Evolutionary conservation across 345 rosid species (phyloP), one percentile per base, ranked within the genome.

Genomic region (Excoecaria cochinchinensis): DNA sequence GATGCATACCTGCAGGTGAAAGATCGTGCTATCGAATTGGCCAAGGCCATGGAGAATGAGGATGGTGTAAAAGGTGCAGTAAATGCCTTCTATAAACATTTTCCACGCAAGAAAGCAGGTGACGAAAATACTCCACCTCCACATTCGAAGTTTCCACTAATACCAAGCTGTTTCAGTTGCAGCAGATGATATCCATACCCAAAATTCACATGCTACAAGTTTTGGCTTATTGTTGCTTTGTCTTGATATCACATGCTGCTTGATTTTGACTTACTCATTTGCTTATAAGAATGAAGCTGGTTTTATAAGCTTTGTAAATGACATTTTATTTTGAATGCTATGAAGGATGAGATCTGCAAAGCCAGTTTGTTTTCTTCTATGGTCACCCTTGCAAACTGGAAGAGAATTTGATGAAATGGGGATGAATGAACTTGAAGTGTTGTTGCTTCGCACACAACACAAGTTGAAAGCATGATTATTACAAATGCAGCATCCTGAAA

Each of bases 61-160:
- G 92, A 89, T 63, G 87, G 89, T 19, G 89, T 85, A 24, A 53
- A 83, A 61, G 91, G 88, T 52, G 88, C 89, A n/a, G 89, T 87
- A 39, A 78, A 68, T 48, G 88, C 89, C 62, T 89, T 89, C 76
- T 85, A 85, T 56, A 85, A 84, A 77, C 89, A 89, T 74, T 89
- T 72, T 72, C 86, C 86, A 8, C 68, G 22, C 0, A 11, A 63
- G 25, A 77, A 65, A 10, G 16, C 73, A 0, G 75, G 79, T 0
- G 75, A 76, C 65, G 51, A 40, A 3, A 39, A 63, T 53, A 42
- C 84, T 60, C 42, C 24, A 19, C 58, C 70, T 60, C 38, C 70
- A 55, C 61, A 22, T 9, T 16, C 76, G 6, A 73, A 77, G 38
- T n/a, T 60, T 6, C 38, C 77, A 61, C 82, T 85, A 8, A 50